These are phyloP conservation scores for Coemansia erecta DNA, from an alignment of 192 early-diverging fungal species.

Conservation along the genomic window DNA sequence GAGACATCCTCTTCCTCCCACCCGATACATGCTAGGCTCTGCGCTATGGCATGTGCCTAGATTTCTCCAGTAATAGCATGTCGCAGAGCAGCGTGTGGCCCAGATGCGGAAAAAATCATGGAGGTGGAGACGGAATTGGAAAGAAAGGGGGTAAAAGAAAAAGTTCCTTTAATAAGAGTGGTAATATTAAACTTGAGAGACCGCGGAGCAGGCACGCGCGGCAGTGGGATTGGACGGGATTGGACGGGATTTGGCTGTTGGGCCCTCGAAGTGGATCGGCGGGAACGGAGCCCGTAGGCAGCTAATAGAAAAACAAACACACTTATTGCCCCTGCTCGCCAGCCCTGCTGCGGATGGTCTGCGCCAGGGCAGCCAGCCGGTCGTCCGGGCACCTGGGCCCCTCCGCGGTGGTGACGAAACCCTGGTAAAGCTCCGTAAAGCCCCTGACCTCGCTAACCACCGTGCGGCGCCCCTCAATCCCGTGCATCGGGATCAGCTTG, in stretches of 20 bases:
- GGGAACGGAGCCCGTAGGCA: no score
- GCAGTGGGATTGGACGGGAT: no score
- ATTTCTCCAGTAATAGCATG: no score
- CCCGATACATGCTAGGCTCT: no score
- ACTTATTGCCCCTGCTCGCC: no score
- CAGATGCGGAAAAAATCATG: no score
- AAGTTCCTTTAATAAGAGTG: not conserved
- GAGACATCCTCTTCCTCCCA: no score
- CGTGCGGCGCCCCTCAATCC: conserved; percentile 5
- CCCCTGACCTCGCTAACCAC: conserved; percentile 18
- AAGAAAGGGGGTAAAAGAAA: not conserved
- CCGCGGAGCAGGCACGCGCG: not conserved
- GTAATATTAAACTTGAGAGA: not conserved
- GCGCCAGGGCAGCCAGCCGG: conserved; percentile 9
- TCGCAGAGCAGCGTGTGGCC: no score
- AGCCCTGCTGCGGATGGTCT: not conserved
- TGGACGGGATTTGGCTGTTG: no score
- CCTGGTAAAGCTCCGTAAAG: conserved; percentile 12
- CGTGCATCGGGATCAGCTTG: conserved; percentile 30
- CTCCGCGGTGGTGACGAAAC: conserved; percentile 21
- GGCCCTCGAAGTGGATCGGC: no score
- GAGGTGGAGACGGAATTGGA: not conserved
- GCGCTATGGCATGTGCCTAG: no score
- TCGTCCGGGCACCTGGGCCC: conserved; percentile 14
- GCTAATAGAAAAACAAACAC: no score